These are phyloP conservation scores for Punica granatum DNA, from an alignment of 345 rosid species.

Conservation along the genomic window DNA sequence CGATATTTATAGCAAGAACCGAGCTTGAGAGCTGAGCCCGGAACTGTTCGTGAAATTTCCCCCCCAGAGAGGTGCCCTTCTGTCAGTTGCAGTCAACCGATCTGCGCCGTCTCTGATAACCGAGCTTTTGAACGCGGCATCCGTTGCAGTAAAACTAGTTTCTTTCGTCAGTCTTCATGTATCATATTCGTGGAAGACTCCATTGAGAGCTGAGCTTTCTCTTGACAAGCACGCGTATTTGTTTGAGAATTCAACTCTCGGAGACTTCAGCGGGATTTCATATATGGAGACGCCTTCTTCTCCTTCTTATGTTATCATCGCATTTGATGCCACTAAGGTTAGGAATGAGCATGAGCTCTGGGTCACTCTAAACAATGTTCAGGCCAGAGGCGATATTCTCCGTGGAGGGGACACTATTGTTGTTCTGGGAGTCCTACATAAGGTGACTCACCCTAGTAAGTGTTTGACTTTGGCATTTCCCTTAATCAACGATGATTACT, in stretches of 20 bases:
- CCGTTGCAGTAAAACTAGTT: not conserved
- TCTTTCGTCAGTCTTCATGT: not conserved
- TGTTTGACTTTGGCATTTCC: not conserved
- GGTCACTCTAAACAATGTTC: slow-evolving; percentile 20
- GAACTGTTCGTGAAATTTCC: not conserved
- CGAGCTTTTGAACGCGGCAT: too few relatives aligned
- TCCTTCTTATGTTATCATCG: slow-evolving; percentile 33
- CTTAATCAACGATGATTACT: not conserved
- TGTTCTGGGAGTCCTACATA: slow-evolving; percentile 47
- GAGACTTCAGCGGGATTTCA: not conserved
- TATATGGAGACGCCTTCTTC: slow-evolving; percentile 29
- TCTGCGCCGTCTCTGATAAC: not conserved
- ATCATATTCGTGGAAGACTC: not conserved
- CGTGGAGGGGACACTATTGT: slow-evolving; percentile 39
- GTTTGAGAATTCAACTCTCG: not conserved
- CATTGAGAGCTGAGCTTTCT: not conserved
- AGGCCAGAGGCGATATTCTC: slow-evolving; percentile 40
- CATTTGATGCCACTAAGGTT: slow-evolving; percentile 52
- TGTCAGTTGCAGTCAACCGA: not conserved
- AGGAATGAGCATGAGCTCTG: slow-evolving; percentile 31
- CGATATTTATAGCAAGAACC: slow-evolving; percentile 1
- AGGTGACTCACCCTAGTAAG: slow-evolving; percentile 49
- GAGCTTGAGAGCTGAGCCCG: not conserved
- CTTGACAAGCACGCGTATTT: not conserved
- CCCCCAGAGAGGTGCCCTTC: not conserved